phyloP scores from a whole-genome alignment of 768 basidiomycete species.

The Podaxis sp. region DNA sequence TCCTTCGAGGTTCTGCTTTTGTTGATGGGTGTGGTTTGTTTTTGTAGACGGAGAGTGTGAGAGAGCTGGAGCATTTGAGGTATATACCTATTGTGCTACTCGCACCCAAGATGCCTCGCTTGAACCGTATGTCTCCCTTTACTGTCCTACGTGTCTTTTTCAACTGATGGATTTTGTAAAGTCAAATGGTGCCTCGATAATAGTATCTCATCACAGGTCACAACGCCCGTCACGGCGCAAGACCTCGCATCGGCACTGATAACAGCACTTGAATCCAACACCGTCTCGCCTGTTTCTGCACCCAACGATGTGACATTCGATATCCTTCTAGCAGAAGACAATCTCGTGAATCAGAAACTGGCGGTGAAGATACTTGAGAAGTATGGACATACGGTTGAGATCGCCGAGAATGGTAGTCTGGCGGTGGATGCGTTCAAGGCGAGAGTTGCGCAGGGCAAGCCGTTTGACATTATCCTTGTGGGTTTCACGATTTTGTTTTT shows the following conservation, averaged over 20 bases:
- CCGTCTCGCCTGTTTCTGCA: conserved; percentile 82
- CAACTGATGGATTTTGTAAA: conserved; percentile 23
- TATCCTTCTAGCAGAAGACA: conserved; percentile 96
- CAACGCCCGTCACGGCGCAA: conserved; percentile 83
- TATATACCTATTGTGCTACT: conserved; percentile 96
- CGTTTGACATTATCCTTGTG: conserved; percentile 91
- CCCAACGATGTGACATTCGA: conserved; percentile 87
- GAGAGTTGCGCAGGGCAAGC: conserved; percentile 63
- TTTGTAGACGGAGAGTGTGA: conserved; percentile 77
- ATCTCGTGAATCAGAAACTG: conserved; percentile 92
- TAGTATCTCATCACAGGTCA: conserved; percentile 93
- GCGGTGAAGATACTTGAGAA: conserved; percentile 97
- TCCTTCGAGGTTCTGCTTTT: conserved; percentile 2
- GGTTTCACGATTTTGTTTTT: conserved; percentile 26
- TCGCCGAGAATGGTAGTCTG: conserved; percentile 94
- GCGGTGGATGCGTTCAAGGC: conserved; percentile 92
- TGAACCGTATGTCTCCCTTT: conserved; percentile 58
- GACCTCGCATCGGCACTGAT: conserved; percentile 92
- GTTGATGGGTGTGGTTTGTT: conserved; percentile 6
- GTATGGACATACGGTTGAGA: conserved; percentile 93
- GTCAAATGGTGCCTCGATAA: conserved; percentile 98
- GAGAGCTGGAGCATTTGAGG: conserved; percentile 91
- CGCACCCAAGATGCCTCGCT: conserved; percentile 70
- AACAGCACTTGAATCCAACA: conserved; percentile 92
- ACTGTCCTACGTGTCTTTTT: conserved; percentile 3